Conservation (phyloP, 352 stramenopile genomes). For the Globisporangium solare region DNA sequence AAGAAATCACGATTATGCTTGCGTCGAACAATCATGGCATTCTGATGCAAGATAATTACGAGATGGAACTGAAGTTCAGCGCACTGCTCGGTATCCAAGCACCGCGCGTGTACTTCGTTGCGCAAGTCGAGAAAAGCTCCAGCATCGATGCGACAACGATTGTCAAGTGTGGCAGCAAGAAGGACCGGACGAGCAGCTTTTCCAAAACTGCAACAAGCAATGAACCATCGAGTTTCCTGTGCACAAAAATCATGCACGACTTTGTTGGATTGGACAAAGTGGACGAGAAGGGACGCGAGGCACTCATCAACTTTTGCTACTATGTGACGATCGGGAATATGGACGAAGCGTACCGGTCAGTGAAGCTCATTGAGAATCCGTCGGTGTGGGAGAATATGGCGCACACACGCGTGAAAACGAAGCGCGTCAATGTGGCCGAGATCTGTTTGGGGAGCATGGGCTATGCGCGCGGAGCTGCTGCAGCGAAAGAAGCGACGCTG, state of each 20-base stretch:
- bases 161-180: slow-evolving; percentile 33
- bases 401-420: slow-evolving; percentile 95
- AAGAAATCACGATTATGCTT: slow-evolving; percentile 91
- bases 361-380: slow-evolving; percentile 91
- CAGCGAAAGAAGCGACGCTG: slow-evolving; percentile 73
- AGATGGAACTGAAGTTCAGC: slow-evolving; percentile 76
- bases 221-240: slow-evolving; percentile 49
- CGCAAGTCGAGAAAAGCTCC: slow-evolving; percentile 36
- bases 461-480: slow-evolving; percentile 84
- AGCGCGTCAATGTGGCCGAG: slow-evolving; percentile 91
- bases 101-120: slow-evolving; percentile 71
- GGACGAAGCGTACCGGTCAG: slow-evolving; percentile 92
- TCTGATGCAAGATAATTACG: slow-evolving; percentile 90
- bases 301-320: slow-evolving; percentile 94
- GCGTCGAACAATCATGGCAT: slow-evolving; percentile 88
- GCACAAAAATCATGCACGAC: slow-evolving; percentile 89
- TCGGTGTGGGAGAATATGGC: slow-evolving; percentile 96
- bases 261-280: slow-evolving; percentile 91
- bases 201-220: slow-evolving; percentile 16
- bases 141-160: slow-evolving; percentile 32
- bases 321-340: slow-evolving; percentile 94
- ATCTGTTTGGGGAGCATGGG: slow-evolving; percentile 95
- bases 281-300: slow-evolving; percentile 77
- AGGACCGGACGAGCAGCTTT: slow-evolving; percentile 19
- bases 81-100: slow-evolving; percentile 85